Evolutionary conservation across 148 eudicot species (phyloP).

Genomic region (Simmondsia chinensis): DNA sequence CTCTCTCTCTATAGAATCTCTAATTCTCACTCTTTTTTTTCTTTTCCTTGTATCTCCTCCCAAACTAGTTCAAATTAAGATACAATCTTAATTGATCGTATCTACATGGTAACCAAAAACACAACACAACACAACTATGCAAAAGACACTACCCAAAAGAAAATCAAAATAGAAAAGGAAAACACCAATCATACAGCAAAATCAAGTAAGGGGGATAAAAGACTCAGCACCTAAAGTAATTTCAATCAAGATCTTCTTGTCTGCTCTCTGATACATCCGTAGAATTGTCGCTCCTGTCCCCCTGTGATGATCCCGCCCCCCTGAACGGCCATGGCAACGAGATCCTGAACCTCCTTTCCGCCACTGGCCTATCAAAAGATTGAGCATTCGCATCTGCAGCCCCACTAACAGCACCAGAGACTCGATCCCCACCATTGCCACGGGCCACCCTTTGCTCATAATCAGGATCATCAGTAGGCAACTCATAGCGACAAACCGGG

Average conservation of each 20-base stretch:
- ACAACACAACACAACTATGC: too few relatives aligned
- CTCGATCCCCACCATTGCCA: conserved; percentile 3
- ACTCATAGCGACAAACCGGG: conserved; percentile 49
- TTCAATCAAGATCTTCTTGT: conserved; percentile 27
- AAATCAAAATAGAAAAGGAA: neutral
- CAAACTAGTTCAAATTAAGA: too few relatives aligned
- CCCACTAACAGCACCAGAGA: conserved; percentile 12
- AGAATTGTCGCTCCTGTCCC: conserved; percentile 9
- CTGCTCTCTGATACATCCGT: conserved; percentile 23
- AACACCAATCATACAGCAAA: neutral
- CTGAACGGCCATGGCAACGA: conserved; percentile 64
- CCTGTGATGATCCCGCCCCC: conserved; percentile 26
- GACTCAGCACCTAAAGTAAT: neutral
- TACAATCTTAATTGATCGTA: too few relatives aligned
- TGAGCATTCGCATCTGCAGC: conserved; percentile 15
- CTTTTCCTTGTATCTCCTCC: too few relatives aligned
- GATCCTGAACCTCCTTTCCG: conserved; percentile 63
- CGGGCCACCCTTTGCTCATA: conserved; percentile 24
- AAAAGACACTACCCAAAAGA: too few relatives aligned
- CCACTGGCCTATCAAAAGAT: conserved; percentile 18
- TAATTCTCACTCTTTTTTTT: too few relatives aligned
- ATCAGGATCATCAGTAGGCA: conserved; percentile 54
- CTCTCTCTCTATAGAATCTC: too few relatives aligned
- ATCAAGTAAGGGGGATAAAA: neutral
- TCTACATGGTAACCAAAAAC: too few relatives aligned